A percentile compares a stretch with the other conserved stretches of the same genome.
phyloP scores from a whole-genome alignment of 768 basidiomycete species.

The Cystofilobasidium capitatum region DNA sequence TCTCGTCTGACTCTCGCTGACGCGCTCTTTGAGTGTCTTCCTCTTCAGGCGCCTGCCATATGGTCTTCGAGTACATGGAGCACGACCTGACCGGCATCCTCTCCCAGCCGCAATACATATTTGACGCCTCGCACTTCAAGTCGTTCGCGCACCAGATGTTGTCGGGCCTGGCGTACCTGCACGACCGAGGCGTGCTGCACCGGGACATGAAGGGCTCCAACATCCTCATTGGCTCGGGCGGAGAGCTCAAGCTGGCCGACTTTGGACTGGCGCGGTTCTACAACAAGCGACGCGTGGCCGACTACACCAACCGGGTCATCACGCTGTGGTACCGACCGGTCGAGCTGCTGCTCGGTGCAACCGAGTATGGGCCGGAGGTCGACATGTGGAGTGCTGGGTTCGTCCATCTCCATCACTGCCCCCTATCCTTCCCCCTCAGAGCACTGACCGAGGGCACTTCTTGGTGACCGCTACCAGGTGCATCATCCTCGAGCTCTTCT shows the following conservation, averaged over 20 bases:
- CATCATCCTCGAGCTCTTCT: constrained; percentile 96
- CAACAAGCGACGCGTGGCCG: constrained; percentile 74
- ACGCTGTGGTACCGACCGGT: constrained; percentile 93
- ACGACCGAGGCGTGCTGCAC: constrained; percentile 91
- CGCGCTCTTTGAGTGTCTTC: constrained; percentile 12
- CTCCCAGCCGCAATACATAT: constrained; percentile 75
- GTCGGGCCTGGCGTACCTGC: constrained; percentile 83
- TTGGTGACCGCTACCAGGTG: constrained; percentile 51
- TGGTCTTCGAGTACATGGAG: constrained; percentile 99
- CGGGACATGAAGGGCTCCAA: constrained; percentile 99
- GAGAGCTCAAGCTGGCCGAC: constrained; percentile 91
- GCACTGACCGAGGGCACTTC: constrained; percentile 6
- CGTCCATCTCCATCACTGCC: constrained; percentile 30
- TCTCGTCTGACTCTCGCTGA: constrained; percentile 1
- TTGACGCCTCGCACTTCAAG: constrained; percentile 81
- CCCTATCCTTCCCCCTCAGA: background rate
- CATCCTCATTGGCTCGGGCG: constrained; percentile 80
- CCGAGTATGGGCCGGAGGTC: constrained; percentile 83
- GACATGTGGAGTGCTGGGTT: constrained; percentile 99
- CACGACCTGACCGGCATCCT: constrained; percentile 93
- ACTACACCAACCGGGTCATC: constrained; percentile 97
- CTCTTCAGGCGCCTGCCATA: constrained; percentile 74
- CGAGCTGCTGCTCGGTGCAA: constrained; percentile 77
- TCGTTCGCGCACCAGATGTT: constrained; percentile 95
- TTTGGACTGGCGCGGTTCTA: constrained; percentile 96